Evolutionary conservation across 495 filamentous ascomycete genomes (phyloP), one percentile per base, ranked within the genome.

Genomic region (Penicillium arizonense): DNA sequence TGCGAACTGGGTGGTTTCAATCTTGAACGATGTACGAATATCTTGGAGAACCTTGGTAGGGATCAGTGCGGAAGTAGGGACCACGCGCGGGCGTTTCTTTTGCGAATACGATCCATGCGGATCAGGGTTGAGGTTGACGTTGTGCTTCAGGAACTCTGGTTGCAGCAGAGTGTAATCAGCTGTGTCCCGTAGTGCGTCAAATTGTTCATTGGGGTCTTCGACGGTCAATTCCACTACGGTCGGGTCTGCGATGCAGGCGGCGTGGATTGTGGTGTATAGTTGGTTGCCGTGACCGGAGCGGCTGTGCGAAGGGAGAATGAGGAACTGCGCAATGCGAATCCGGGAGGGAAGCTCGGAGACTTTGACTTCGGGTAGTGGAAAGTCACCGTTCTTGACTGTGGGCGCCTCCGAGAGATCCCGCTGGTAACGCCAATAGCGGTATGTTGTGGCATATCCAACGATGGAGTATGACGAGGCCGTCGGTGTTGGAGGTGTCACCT

Each of bases 161-260:
- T 55, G 65, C 40, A 97, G 76, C 46, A 86, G 85, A 20, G 81
- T 75, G 36, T 92, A 78, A 64, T 99, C 94, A 52, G 85, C 85
- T 33, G 86, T 77, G 68, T 97, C 92, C 37, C 94, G 85, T 39
- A 99, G 77, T 50, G 91, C 85, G 66, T 96, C 91, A 58, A 99
- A 99, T 12, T 86, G 84, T 65, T 97, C 92, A 61, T 91, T 97
- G 0, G 94, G 94, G 59, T 97, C 92, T 70, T 99, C 94, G 16
- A 99, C 89, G 0, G 93, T 94, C 57, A 99, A 78, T 67, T 99
- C 94, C 42, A 80, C 73, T 24, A 88, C 84, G 18, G 82, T 79
- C 1, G 81, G 58, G 42, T 86, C 78, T 21, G 76, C 66, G 51
- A 84, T 75, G 63, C 87, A 88, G 53, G 80, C 70, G 1, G 75